These are phyloP conservation scores for Aspergillus hiratsukae DNA, from an alignment of 2,329 filamentous ascomycete genomes.

Conservation along the genomic window DNA sequence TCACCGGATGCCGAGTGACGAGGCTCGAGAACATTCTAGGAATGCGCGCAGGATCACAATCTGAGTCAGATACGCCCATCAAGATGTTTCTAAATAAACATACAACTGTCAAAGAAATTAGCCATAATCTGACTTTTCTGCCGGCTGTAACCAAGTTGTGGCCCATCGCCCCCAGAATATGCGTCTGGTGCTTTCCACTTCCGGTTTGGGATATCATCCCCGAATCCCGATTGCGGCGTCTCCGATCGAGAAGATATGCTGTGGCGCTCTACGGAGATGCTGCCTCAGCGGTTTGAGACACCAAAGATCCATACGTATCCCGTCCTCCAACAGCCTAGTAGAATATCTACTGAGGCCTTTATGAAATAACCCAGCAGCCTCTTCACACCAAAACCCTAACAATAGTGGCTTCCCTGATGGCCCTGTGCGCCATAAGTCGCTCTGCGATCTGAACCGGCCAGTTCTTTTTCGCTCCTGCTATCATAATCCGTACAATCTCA, in stretches of 20 bases:
- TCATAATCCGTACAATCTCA: slow-evolving; percentile 15
- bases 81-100: neutral
- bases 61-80: neutral
- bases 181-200: slow-evolving; percentile 63
- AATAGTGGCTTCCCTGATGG: slow-evolving; percentile 54
- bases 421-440: slow-evolving; percentile 57
- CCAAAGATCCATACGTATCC: slow-evolving; percentile 57
- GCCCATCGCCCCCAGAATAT: slow-evolving; percentile 48
- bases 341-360: slow-evolving; percentile 30
- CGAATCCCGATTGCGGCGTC: neutral
- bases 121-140: slow-evolving; percentile 19
- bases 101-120: neutral
- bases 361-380: no score
- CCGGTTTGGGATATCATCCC: slow-evolving; percentile 43
- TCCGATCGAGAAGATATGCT: slow-evolving; percentile 64
- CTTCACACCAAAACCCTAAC: no score
- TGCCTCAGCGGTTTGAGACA: slow-evolving; percentile 54
- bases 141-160: slow-evolving; percentile 33
- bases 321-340: slow-evolving; percentile 42
- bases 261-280: slow-evolving; percentile 56
- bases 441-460: slow-evolving; percentile 69
- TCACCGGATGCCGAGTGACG: slow-evolving; percentile 1
- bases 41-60: neutral
- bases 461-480: slow-evolving; percentile 57
- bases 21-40: slow-evolving; percentile 1